Evolutionary conservation across 495 filamentous ascomycete genomes (phyloP).

Genomic region (Xylaria palmicola): DNA sequence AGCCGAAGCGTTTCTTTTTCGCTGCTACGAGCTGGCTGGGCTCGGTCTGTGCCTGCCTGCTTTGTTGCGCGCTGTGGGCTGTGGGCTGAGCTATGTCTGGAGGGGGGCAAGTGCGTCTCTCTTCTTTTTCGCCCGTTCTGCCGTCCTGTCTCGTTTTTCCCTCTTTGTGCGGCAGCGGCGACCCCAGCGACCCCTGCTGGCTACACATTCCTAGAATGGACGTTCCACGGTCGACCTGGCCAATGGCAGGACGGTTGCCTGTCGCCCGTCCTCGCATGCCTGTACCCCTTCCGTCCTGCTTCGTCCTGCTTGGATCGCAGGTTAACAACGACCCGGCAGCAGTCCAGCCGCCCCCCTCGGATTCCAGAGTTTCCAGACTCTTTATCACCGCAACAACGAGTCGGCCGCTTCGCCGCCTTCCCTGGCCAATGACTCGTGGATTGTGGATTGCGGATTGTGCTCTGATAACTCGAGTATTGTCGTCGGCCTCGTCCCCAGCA

Average conservation of each 20-base stretch:
- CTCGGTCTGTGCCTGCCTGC: neutral
- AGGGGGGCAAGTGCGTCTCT: neutral
- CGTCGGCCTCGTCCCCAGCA: too few species aligned
- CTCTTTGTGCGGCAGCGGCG: slow-evolving; percentile 8
- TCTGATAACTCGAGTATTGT: too few species aligned
- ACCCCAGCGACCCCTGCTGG: neutral
- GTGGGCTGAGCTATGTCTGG: neutral
- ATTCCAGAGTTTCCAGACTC: neutral
- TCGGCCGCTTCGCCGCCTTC: too few species aligned
- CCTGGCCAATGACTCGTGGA: neutral
- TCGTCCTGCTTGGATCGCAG: neutral
- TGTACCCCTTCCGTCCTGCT: neutral
- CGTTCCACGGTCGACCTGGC: neutral
- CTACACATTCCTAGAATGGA: slow-evolving; percentile 5
- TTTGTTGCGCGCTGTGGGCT: neutral
- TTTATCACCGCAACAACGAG: neutral
- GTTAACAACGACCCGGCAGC: neutral
- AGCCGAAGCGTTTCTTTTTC: slow-evolving; percentile 1
- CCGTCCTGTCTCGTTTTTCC: neutral
- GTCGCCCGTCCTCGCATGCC: neutral
- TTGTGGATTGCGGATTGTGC: too few species aligned
- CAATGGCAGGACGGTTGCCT: neutral
- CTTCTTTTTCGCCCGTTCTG: neutral
- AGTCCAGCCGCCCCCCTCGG: neutral
- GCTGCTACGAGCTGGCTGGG: too few species aligned